Evolutionary conservation across 2,329 filamentous ascomycete genomes (phyloP).

Genomic region (Phaeophleospora eucalypticola): DNA sequence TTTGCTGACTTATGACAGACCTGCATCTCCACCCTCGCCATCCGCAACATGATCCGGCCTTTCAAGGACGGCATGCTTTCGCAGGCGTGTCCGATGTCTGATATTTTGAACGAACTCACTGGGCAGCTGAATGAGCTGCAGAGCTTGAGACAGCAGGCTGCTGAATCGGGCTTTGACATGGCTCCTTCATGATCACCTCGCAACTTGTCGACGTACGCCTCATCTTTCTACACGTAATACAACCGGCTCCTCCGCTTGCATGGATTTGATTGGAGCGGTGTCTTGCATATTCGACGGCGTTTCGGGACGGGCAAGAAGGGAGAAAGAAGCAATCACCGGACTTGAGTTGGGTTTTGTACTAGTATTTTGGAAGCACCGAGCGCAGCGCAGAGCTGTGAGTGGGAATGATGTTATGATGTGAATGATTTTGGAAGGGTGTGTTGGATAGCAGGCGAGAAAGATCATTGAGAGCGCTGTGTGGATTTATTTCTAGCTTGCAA

Average conservation of each 20-base stretch:
- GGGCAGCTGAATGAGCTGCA: constrained; percentile 61
- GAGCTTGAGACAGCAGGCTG: constrained; percentile 19
- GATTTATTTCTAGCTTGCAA: too few relatives aligned
- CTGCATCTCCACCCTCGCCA: constrained; percentile 71
- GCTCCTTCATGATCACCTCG: constrained; percentile 3
- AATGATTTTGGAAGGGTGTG: too few relatives aligned
- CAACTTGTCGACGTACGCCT: background rate
- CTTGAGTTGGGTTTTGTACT: background rate
- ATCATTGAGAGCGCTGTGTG: too few relatives aligned
- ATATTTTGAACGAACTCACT: constrained; percentile 61
- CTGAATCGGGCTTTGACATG: constrained; percentile 2
- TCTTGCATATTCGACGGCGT: too few relatives aligned
- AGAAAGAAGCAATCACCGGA: background rate
- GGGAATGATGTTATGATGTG: background rate
- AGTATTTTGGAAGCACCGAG: too few relatives aligned
- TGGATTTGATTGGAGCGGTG: too few relatives aligned
- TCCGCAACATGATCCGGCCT: constrained; percentile 75
- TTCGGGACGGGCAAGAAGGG: too few relatives aligned
- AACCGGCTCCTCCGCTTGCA: too few relatives aligned
- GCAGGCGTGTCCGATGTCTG: constrained; percentile 71
- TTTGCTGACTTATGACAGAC: constrained; percentile 52
- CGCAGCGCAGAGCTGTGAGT: background rate
- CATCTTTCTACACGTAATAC: too few relatives aligned
- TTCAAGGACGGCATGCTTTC: constrained; percentile 64
- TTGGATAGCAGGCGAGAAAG: too few relatives aligned